Base-by-base conservation (phyloP, 164 flowering plant species). In the Cinnamomum chago region DNA sequence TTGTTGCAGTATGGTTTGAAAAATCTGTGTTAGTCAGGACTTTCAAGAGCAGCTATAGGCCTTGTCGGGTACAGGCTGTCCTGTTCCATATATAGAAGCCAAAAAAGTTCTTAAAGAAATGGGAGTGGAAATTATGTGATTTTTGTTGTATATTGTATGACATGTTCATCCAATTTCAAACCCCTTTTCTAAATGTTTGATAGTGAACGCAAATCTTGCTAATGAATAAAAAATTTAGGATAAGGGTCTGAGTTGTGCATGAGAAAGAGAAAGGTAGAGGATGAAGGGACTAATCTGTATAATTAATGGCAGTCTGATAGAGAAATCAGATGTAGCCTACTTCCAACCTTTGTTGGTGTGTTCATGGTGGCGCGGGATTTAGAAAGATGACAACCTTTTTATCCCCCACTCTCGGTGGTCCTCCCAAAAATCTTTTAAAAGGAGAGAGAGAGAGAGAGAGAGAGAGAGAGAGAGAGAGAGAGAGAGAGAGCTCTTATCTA, bases 1-100 rank as follows among this genome's bases (percentile, higher is more conserved):
- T 71, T 18, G 23, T 66, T 50, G 55, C 65, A 25, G 62, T 51
- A 28, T 9, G 77, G 70, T 58, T 71, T 73, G 68, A 60, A 78
- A 78, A 77, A 33, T 70, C 33, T 67, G 50, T 70, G 25, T 14
- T 25, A 28, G 50, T 52, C 18, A 62, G 35, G 69, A 27, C 76
- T 62, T 24, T 67, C 18, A 35, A 25, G 40, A 67, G 20, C 69
- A 40, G 47, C 20, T 66, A 22, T 64, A 64, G 67, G 33, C 17
- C 67, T 25, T 23, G 30, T 23, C 25, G 30, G 67, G 60, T 15
- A 55, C 60, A 20, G 60, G 20, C n/a, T 55, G 60, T 55, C 60
- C n/a, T 15, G 18, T 18, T 55, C 18, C n/a, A 55, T 55, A 55
- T 55, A 55, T 55, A 55, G 60, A 55, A 55, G n/a, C 60, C 60